Evolutionary conservation across 2,329 filamentous ascomycete genomes (phyloP), one percentile per base, ranked within the genome.

Genomic region (Hansfordia pulvinata): DNA sequence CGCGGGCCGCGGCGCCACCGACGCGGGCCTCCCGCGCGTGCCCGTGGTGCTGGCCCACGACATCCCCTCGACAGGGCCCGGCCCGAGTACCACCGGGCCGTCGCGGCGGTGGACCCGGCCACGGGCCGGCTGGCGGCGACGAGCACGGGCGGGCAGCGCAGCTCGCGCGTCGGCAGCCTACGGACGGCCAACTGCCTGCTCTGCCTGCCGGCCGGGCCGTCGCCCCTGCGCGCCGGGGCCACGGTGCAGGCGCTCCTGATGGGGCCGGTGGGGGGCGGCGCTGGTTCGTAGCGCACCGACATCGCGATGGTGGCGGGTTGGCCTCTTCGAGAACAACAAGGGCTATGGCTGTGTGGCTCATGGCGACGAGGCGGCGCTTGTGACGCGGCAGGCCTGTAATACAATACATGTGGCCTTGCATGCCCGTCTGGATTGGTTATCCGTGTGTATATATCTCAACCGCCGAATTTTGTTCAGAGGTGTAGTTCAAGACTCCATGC

Each of bases 111-210:
- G 2, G 65, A 62, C 0, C n/a, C n/a, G n/a, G 61, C 53, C 8
- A 76, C 86, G 40, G 86, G 86, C 0, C 41, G 57, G 7, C 51
- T 96, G 25, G 60, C 69, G 32, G 90, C 85, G 0, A 69, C 59
- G 17, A 93, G 84, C 43, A 98, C 90, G 0, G 90, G 90, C 5
- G 75, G 78, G 3, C 90, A 98, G 58, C 65, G 90, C 27, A 96
- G 88, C 49, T 92, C 82, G 10, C 70, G 75, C 34, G 85, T 98
- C 3, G 84, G 85, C 0, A 96, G 88, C 50, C 62, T 96, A 39
- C 81, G 77, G 34, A 76, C 79, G 12, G 88, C 90, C 3, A 98
- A 98, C 58, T 84, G 80, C 4, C 53, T 98, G 41, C 53, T 96
- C 14, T 81, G 78, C 40, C 56, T 92, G 54, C 79, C 80, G 1